A percentile compares a stretch with the other conserved stretches of the same genome.
Conservation (phyloP, 345 rosid species). For the Eucalyptus pumila region DNA sequence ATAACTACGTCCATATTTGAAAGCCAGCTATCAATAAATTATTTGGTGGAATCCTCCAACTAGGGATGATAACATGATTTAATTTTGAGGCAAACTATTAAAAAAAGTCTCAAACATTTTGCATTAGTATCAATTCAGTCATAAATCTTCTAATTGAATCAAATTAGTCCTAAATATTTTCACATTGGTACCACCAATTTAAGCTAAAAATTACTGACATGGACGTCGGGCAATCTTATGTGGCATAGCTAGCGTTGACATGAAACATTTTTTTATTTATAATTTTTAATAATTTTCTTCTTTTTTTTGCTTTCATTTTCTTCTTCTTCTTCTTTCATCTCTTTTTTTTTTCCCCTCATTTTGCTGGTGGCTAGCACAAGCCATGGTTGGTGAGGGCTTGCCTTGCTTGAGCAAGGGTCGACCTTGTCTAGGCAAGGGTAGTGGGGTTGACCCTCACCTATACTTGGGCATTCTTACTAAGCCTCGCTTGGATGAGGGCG, state of each 20-base stretch:
- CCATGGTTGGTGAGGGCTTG: not conserved
- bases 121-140: not conserved
- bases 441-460: not conserved
- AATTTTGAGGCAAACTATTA: not conserved
- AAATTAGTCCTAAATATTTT: not conserved
- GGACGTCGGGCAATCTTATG: accelerated
- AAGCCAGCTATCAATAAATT: not conserved
- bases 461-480: too few relatives aligned
- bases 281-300: too few relatives aligned
- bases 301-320: too few relatives aligned
- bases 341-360: too few relatives aligned
- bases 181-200: not conserved
- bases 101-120: not conserved
- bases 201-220: not conserved
- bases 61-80: not conserved
- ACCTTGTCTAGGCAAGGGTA: not conserved
- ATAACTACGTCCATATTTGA: not conserved
- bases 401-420: not conserved
- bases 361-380: not conserved
- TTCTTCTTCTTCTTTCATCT: too few relatives aligned
- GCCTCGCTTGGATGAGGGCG: too few relatives aligned
- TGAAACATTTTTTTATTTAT: not conserved
- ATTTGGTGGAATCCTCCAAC: not conserved
- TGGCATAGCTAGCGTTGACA: not conserved
- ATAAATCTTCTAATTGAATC: not conserved